These are phyloP conservation scores for Trichophyton verrucosum DNA, from an alignment of 2,329 filamentous ascomycete species.

Conservation along the genomic window DNA sequence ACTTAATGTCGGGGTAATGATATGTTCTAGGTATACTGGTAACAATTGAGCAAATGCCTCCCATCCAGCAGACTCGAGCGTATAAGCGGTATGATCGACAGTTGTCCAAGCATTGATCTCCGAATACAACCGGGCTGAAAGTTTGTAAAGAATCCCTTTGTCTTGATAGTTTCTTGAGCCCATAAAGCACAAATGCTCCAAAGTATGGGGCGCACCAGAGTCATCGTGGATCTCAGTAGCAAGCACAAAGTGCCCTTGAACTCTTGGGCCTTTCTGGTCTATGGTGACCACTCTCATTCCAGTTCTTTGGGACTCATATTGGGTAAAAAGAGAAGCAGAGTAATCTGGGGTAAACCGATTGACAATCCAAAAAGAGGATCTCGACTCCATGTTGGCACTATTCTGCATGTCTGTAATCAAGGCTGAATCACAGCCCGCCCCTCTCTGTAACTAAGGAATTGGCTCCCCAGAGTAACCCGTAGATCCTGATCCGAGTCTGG, in stretches of 20 bases:
- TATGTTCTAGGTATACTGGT: constrained; percentile 88
- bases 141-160: constrained; percentile 88
- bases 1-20: constrained; percentile 80
- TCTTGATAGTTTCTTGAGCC: constrained; percentile 88
- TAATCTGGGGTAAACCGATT: constrained; percentile 85
- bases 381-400: background rate
- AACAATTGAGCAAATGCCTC: constrained; percentile 91
- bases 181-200: constrained; percentile 78
- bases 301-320: constrained; percentile 90
- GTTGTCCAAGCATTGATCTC: constrained; percentile 95
- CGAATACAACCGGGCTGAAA: constrained; percentile 86
- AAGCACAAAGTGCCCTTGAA: constrained; percentile 86
- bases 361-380: constrained; percentile 59
- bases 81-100: constrained; percentile 93
- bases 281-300: constrained; percentile 91
- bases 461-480: no score
- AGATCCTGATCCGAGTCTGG: background rate
- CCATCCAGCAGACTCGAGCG: constrained; percentile 89
- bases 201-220: constrained; percentile 77
- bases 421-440: no score
- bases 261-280: constrained; percentile 85
- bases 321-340: constrained; percentile 73
- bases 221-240: constrained; percentile 97
- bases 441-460: no score
- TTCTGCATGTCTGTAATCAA: background rate